Conservation (phyloP, 495 filamentous ascomycete species). For the Aspergillus diversus region DNA sequence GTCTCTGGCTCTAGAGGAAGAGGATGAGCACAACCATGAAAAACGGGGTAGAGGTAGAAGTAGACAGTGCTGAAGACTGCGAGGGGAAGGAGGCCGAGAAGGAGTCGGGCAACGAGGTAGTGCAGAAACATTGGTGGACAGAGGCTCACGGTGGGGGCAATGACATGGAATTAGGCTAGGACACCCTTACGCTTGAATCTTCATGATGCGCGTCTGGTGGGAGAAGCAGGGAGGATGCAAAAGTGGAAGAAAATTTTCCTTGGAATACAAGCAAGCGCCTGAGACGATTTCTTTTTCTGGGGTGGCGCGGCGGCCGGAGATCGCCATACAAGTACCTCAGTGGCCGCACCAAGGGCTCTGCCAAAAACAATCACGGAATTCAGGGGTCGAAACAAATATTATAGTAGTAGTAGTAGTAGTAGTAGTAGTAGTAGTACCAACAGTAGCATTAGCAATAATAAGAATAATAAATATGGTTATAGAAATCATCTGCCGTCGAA, state of each 20-base stretch:
- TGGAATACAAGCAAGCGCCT: too few species aligned
- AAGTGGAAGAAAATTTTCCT: not conserved
- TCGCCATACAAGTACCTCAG: too few species aligned
- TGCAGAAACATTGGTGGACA: constrained; percentile 53
- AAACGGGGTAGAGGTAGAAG: constrained; percentile 86
- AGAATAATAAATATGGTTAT: not conserved
- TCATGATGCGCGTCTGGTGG: not conserved
- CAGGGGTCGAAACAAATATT: too few species aligned
- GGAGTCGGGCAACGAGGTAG: constrained; percentile 60
- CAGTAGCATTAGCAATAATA: not conserved
- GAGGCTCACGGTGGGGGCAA: constrained; percentile 12
- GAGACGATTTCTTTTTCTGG: too few species aligned
- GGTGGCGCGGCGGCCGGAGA: too few species aligned
- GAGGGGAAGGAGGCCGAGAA: constrained; percentile 70
- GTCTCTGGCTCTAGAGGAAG: constrained; percentile 39
- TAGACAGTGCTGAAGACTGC: constrained; percentile 70
- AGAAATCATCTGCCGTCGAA: not conserved
- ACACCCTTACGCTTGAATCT: not conserved
- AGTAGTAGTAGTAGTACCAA: too few species aligned
- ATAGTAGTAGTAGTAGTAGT: too few species aligned
- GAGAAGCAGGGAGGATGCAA: not conserved
- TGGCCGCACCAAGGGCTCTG: too few species aligned
- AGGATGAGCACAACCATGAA: constrained; percentile 83
- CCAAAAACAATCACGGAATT: too few species aligned
- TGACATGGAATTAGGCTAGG: constrained; percentile 16